A percentile compares a stretch with the other conserved stretches of the same genome.
Evolutionary conservation across 2,329 filamentous ascomycete species (phyloP).

Genomic region (Trichoderma sp.): DNA sequence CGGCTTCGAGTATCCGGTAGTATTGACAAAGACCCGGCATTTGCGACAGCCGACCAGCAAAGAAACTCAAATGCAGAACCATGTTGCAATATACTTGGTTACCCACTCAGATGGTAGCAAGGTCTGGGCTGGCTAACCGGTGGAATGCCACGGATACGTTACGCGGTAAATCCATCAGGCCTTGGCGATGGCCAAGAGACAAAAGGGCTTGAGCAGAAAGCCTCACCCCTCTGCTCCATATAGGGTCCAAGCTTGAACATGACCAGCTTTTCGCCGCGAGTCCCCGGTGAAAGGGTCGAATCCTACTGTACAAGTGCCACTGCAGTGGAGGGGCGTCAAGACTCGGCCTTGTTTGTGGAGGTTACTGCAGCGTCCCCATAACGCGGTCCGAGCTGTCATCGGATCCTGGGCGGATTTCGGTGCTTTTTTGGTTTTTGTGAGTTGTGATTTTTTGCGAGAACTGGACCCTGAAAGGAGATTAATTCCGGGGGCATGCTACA

Average conservation of each 20-base stretch:
- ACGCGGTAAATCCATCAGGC: neutral
- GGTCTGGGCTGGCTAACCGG: neutral
- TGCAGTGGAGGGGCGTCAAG: conserved; percentile 5
- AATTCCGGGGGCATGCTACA: neutral
- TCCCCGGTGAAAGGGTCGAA: neutral
- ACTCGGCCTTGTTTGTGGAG: conserved; percentile 19
- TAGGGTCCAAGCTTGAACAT: neutral
- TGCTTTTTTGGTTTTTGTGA: conserved; percentile 1
- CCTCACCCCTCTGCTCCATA: conserved; percentile 9
- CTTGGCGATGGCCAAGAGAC: neutral
- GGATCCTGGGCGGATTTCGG: conserved; percentile 13
- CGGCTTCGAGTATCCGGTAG: neutral
- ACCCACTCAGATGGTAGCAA: conserved; percentile 7
- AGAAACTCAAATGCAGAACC: neutral
- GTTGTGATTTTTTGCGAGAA: neutral
- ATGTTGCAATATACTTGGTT: neutral
- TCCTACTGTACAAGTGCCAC: neutral
- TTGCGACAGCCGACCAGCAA: neutral
- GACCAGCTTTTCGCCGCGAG: neutral
- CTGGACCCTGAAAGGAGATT: conserved; percentile 20
- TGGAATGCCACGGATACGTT: conserved; percentile 7
- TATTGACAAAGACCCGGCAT: neutral
- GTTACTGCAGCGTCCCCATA: conserved; percentile 11
- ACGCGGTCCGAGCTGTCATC: conserved; percentile 14
- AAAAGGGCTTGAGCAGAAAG: neutral